A percentile compares a stretch with the other conserved stretches of the same genome.
These are phyloP conservation scores for Nymphaea thermarum DNA, from an alignment of 164 flowering plant species.

Conservation along the genomic window DNA sequence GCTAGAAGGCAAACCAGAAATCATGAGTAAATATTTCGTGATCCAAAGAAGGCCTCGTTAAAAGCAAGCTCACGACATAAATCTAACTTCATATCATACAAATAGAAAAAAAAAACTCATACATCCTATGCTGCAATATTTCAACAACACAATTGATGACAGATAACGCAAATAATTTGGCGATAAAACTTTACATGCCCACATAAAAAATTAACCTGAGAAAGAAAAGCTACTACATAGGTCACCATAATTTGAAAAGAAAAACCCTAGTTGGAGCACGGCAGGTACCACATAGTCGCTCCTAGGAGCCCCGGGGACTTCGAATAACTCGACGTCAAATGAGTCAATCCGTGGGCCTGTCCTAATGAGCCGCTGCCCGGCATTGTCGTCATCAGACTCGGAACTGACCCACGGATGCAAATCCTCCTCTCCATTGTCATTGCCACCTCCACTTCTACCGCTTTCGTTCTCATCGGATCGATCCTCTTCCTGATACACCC, in stretches of 20 bases:
- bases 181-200: not conserved
- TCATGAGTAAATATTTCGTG: not conserved
- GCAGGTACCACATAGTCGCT: conserved; percentile 54
- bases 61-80: not conserved
- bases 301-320: conserved; percentile 69
- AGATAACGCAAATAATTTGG: no score
- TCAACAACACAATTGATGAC: not conserved
- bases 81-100: not conserved
- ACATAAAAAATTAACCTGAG: not conserved
- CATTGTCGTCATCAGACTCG: conserved; percentile 50
- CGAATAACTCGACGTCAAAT: conserved; percentile 93
- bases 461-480: conserved; percentile 42
- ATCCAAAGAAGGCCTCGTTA: not conserved
- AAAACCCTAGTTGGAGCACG: not conserved
- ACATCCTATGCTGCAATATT: not conserved
- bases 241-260: not conserved
- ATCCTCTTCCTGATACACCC: not conserved
- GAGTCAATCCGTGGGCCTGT: conserved; percentile 92
- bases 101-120: no score
- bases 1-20: not conserved
- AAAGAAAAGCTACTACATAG: not conserved
- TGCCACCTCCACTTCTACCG: conserved; percentile 18
- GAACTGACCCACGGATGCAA: conserved; percentile 23
- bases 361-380: conserved; percentile 61
- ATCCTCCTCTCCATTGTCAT: conserved; percentile 19